These are phyloP conservation scores for Paramecium octaurelia DNA, from an alignment of 73 alveolate genomes.

Conservation along the genomic window DNA sequence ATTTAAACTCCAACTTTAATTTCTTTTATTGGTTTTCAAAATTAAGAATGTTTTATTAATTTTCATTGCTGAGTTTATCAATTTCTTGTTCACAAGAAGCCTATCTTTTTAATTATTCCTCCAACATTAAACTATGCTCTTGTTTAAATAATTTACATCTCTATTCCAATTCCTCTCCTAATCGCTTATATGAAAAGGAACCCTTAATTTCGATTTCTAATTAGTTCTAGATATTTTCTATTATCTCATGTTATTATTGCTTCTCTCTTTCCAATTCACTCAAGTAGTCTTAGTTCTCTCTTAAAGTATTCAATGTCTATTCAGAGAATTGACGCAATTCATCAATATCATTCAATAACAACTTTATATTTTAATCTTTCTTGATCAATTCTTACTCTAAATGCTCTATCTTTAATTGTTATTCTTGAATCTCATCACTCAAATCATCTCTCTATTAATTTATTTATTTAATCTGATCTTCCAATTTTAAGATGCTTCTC, in stretches of 20 bases:
- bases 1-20: not conserved
- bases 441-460: not conserved
- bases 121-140: not conserved
- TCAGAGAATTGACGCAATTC: not conserved
- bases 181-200: conserved; percentile 14
- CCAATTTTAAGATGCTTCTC: not conserved
- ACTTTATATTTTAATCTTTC: not conserved
- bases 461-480: not conserved
- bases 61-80: not conserved
- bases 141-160: not conserved
- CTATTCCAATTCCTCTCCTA: conserved; percentile 15
- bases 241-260: not conserved
- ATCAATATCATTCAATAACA: conserved; percentile 13
- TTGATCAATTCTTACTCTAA: not conserved
- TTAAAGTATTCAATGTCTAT: conserved; percentile 3
- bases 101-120: not conserved
- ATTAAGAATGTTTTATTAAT: not conserved
- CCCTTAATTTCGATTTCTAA: conserved; percentile 35
- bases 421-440: not conserved
- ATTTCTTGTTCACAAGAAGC: not conserved
- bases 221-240: not conserved
- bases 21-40: not conserved
- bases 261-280: conserved; percentile 46
- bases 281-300: conserved; percentile 24
- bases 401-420: not conserved